Evolutionary conservation across 2,329 filamentous ascomycete species (phyloP).

Genomic region (Chrysoporthe austroafricana): DNA sequence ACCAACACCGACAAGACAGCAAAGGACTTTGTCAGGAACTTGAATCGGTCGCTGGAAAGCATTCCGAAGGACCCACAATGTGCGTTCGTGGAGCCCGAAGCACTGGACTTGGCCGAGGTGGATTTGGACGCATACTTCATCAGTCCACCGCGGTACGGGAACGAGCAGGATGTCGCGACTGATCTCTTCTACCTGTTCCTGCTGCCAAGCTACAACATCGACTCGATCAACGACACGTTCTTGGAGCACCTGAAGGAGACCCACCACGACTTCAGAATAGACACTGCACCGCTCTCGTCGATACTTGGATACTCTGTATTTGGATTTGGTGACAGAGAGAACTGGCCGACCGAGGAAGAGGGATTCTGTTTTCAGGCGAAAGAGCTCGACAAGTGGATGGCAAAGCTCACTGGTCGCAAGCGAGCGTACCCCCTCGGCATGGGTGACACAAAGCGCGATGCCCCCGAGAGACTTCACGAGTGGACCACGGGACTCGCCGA

Average conservation of each 20-base stretch:
- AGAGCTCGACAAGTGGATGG: constrained; percentile 94
- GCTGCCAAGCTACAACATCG: constrained; percentile 92
- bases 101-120: constrained; percentile 80
- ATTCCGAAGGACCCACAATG: constrained; percentile 45
- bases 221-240: constrained; percentile 86
- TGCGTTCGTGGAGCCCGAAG: constrained; percentile 59
- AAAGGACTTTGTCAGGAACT: constrained; percentile 60
- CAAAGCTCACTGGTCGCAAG: constrained; percentile 85
- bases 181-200: constrained; percentile 83
- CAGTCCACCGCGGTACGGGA: constrained; percentile 65
- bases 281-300: constrained; percentile 78
- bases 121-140: constrained; percentile 96
- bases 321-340: constrained; percentile 87
- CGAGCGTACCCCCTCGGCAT: constrained; percentile 87
- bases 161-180: constrained; percentile 47
- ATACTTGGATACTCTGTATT: constrained; percentile 91
- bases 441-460: constrained; percentile 82
- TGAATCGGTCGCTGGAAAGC: constrained; percentile 57
- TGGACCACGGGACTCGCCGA: constrained; percentile 79
- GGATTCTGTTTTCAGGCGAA: constrained; percentile 93
- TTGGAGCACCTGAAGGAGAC: constrained; percentile 88
- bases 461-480: constrained; percentile 67
- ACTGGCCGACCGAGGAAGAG: constrained; percentile 88
- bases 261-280: constrained; percentile 95
- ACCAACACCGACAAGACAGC: constrained; percentile 79